A percentile compares a stretch with the other conserved stretches of the same genome.
Conservation (phyloP, 2,329 filamentous ascomycete species). For the Pestalotiopsis sp. region DNA sequence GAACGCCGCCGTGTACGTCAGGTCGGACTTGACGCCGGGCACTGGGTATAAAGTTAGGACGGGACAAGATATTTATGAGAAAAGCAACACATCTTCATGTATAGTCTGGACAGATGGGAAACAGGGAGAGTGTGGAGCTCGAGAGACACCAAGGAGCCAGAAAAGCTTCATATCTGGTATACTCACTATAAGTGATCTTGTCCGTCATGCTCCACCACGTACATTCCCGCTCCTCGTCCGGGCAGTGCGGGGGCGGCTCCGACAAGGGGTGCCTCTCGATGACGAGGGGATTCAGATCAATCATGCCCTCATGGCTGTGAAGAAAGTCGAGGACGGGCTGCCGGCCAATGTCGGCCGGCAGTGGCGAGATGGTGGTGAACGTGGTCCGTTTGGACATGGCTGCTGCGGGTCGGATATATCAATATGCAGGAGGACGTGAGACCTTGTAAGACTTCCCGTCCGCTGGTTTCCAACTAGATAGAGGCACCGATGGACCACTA, state of each 20-base stretch:
- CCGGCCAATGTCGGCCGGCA: slow-evolving; percentile 69
- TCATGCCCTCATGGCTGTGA: slow-evolving; percentile 80
- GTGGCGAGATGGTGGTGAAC: slow-evolving; percentile 79
- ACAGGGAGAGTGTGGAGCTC: not conserved
- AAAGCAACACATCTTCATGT: not conserved
- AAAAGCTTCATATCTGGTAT: not conserved
- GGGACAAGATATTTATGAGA: not conserved
- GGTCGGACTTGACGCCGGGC: slow-evolving; percentile 67
- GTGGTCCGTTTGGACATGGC: slow-evolving; percentile 70
- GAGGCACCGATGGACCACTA: too few species aligned
- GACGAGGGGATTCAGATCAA: slow-evolving; percentile 84
- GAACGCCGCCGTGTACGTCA: slow-evolving; percentile 81
- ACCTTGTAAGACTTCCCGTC: too few species aligned
- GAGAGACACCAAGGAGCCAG: not conserved
- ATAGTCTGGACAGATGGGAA: not conserved
- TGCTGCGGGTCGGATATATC: slow-evolving; percentile 5
- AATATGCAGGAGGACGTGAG: too few species aligned
- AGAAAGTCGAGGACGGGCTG: slow-evolving; percentile 75
- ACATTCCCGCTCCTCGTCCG: slow-evolving; percentile 71
- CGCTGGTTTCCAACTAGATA: too few species aligned
- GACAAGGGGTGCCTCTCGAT: slow-evolving; percentile 70
- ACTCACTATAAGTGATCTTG: slow-evolving; percentile 62
- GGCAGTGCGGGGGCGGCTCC: slow-evolving; percentile 63
- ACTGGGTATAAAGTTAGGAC: slow-evolving; percentile 35
- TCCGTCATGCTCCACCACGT: slow-evolving; percentile 82